These are phyloP conservation scores for Magnusiomyces tetraspermus DNA, from an alignment of 1,139 yeast species.

Conservation along the genomic window DNA sequence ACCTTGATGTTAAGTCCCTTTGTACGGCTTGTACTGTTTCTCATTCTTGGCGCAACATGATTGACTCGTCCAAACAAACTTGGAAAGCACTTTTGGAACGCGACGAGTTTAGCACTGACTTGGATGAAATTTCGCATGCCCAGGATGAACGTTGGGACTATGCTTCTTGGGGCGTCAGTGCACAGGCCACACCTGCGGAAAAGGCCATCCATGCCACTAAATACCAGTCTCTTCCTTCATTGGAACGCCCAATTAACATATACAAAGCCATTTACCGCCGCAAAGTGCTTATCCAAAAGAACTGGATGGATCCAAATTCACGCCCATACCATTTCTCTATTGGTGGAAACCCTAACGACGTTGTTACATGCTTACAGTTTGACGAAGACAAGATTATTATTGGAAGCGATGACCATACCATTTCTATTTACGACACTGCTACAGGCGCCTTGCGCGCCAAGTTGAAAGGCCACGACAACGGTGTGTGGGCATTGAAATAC, in stretches of 20 bases:
- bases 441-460: slow-evolving; percentile 48
- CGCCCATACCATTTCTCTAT: slow-evolving; percentile 63
- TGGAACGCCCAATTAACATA: slow-evolving; percentile 22
- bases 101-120: slow-evolving; percentile 25
- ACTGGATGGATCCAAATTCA: slow-evolving; percentile 78
- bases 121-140: slow-evolving; percentile 28
- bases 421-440: slow-evolving; percentile 69
- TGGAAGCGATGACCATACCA: slow-evolving; percentile 81
- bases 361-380: slow-evolving; percentile 88
- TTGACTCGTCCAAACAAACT: slow-evolving; percentile 44
- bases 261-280: slow-evolving; percentile 58
- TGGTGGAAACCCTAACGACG: slow-evolving; percentile 67
- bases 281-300: slow-evolving; percentile 50
- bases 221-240: background rate
- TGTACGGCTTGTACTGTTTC: slow-evolving; percentile 58
- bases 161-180: slow-evolving; percentile 25
- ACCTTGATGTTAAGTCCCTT: slow-evolving; percentile 57
- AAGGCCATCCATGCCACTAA: slow-evolving; percentile 6
- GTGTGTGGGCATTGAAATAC: slow-evolving; percentile 96
- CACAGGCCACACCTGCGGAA: slow-evolving; percentile 9
- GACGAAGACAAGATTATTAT: slow-evolving; percentile 87
- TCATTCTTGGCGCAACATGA: slow-evolving; percentile 55
- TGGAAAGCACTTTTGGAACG: slow-evolving; percentile 33
- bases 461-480: slow-evolving; percentile 87
- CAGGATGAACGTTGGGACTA: slow-evolving; percentile 30